phyloP scores from a whole-genome alignment of 2,329 filamentous ascomycete genomes.

The Penicillium sp. region DNA sequence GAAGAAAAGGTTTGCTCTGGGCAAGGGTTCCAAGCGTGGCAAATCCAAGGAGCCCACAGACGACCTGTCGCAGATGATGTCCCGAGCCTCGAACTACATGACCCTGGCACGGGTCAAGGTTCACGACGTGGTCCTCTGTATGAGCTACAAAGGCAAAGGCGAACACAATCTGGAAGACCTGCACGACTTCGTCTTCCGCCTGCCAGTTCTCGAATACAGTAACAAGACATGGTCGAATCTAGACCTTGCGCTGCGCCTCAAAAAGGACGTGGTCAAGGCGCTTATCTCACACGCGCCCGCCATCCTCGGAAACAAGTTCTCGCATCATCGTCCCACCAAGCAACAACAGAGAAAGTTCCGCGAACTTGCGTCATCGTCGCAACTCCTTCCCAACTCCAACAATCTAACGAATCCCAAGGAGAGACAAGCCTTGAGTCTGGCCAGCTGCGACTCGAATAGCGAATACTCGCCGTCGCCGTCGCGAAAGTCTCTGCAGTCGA shows the following conservation, averaged over 20 bases:
- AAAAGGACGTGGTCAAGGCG: constrained; percentile 90
- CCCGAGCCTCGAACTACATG: constrained; percentile 93
- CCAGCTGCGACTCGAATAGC: constrained; percentile 39
- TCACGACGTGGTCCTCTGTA: constrained; percentile 88
- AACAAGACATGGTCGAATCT: constrained; percentile 99
- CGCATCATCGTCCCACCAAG: constrained; percentile 76
- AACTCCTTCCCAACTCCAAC: constrained; percentile 54
- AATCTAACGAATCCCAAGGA: constrained; percentile 25
- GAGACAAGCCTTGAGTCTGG: constrained; percentile 34
- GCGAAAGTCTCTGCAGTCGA: constrained; percentile 37
- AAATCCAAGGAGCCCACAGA: constrained; percentile 70
- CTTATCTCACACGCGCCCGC: constrained; percentile 93
- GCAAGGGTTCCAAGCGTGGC: constrained; percentile 48
- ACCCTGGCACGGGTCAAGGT: constrained; percentile 94
- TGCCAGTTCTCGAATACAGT: constrained; percentile 90
- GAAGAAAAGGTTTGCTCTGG: constrained; percentile 50
- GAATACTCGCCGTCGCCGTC: constrained; percentile 39
- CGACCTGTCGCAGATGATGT: constrained; percentile 95
- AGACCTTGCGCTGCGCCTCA: constrained; percentile 85
- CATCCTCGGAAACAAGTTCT: constrained; percentile 97
- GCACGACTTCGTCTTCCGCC: constrained; percentile 93
- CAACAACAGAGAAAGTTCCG: constrained; percentile 76
- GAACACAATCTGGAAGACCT: constrained; percentile 96
- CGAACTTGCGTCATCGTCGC: constrained; percentile 77
- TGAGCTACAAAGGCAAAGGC: constrained; percentile 94